Conservation (phyloP, 225 moss, liverwort and hornwort genomes). For the Physcomitrium patens region DNA sequence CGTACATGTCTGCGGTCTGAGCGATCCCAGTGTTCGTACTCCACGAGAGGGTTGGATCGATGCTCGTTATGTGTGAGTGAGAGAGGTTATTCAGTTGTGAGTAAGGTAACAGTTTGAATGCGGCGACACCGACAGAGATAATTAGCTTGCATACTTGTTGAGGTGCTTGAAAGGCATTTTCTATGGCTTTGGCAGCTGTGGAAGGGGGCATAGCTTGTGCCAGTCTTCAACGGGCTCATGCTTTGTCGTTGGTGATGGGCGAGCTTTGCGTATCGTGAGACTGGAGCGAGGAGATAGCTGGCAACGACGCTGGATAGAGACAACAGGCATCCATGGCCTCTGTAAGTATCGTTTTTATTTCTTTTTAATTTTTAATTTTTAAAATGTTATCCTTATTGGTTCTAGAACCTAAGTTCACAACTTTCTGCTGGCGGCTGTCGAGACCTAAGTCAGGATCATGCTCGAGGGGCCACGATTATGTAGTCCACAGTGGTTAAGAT, state of each 20-base stretch:
- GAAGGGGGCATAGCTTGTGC: conserved; percentile 42
- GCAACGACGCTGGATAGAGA: conserved; percentile 56
- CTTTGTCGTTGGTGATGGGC: conserved; percentile 32
- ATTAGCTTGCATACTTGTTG: conserved; percentile 32
- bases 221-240: conserved; percentile 30
- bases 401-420: neutral
- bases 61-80: conserved; percentile 28
- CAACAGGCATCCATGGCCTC: conserved; percentile 59
- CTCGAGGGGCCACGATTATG: conserved; percentile 8
- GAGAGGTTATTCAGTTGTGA: conserved; percentile 30
- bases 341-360: conserved; percentile 35
- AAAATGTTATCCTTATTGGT: too few relatives aligned
- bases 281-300: conserved; percentile 55
- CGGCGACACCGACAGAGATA: conserved; percentile 29
- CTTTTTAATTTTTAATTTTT: too few relatives aligned
- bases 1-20: conserved; percentile 17
- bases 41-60: conserved; percentile 30
- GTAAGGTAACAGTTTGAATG: conserved; percentile 22
- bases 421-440: conserved; percentile 23
- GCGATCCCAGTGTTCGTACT: conserved; percentile 24
- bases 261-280: conserved; percentile 38
- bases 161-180: conserved; percentile 46
- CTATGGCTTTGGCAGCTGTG: conserved; percentile 60
- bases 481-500: neutral
- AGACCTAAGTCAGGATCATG: conserved; percentile 28